Percentiles rank a stretch among this genome's conserved stretches.
Evolutionary conservation across 2,329 filamentous ascomycete genomes (phyloP).

Genomic region (Clonostachys byssicola): DNA sequence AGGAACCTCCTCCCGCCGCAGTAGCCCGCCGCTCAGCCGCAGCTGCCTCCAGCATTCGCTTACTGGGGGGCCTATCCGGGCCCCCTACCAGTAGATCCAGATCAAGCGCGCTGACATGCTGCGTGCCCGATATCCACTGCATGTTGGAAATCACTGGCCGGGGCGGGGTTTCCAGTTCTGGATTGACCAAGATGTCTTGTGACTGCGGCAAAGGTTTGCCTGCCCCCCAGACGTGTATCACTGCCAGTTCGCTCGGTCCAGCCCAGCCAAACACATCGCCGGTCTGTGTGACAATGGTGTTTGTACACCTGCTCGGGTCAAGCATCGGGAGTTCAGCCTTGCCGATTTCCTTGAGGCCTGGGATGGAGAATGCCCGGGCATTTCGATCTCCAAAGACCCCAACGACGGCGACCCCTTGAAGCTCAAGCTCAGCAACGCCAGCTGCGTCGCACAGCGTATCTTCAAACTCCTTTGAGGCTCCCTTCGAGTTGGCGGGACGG

Average conservation of each 20-base stretch:
- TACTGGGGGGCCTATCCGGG: constrained; percentile 80
- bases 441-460: constrained; percentile 79
- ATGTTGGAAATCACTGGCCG: constrained; percentile 92
- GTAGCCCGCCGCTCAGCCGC: constrained; percentile 67
- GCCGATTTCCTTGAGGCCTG: constrained; percentile 79
- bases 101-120: constrained; percentile 81
- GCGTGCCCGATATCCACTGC: constrained; percentile 95
- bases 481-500: constrained; percentile 78
- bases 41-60: constrained; percentile 79
- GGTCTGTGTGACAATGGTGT: constrained; percentile 67
- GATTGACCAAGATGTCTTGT: constrained; percentile 76
- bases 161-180: constrained; percentile 66
- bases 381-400: constrained; percentile 81
- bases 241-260: constrained; percentile 78
- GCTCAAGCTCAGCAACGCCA: constrained; percentile 68
- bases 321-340: constrained; percentile 63
- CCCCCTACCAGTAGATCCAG: constrained; percentile 90
- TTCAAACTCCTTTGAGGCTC: constrained; percentile 89
- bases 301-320: constrained; percentile 67
- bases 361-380: constrained; percentile 80
- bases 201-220: constrained; percentile 59
- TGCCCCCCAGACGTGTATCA: constrained; percentile 82
- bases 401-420: constrained; percentile 74
- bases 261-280: constrained; percentile 87
- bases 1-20: constrained; percentile 20